Conservation (phyloP, 495 filamentous ascomycete species). For the Podospora australis region DNA sequence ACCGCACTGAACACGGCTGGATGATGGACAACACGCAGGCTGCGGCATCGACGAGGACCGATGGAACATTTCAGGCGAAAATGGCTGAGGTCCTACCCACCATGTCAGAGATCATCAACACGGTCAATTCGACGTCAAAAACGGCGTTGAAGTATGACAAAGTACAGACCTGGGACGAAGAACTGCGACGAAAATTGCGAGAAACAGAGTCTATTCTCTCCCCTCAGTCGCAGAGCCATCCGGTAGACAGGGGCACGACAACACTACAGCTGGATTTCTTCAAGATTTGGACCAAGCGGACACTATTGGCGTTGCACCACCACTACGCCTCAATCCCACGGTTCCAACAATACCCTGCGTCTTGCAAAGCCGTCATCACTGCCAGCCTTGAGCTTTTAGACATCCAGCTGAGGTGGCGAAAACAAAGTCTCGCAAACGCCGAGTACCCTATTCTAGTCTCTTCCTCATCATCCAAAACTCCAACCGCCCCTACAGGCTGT, state of each 20-base stretch:
- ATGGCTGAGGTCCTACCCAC: constrained; percentile 13
- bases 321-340: constrained; percentile 7
- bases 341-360: constrained; percentile 3
- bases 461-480: not conserved
- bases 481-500: constrained; percentile 4
- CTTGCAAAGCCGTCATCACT: constrained; percentile 7
- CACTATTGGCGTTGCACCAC: constrained; percentile 17
- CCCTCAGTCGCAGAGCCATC: not conserved
- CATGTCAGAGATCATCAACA: constrained; percentile 12
- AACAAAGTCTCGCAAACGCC: not conserved
- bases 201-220: constrained; percentile 10
- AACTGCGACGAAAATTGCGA: constrained; percentile 14
- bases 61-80: constrained; percentile 19
- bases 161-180: constrained; percentile 11
- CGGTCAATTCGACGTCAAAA: constrained; percentile 17
- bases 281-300: constrained; percentile 16
- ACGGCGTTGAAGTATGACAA: constrained; percentile 8
- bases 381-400: constrained; percentile 13
- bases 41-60: constrained; percentile 1
- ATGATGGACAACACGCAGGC: constrained; percentile 6
- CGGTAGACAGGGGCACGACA: constrained; percentile 2
- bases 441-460: not conserved
- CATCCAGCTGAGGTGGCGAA: constrained; percentile 5
- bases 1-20: constrained; percentile 17
- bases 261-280: constrained; percentile 16